These are phyloP conservation scores for Lyophyllum decastes DNA, from an alignment of 768 basidiomycete species.

Conservation along the genomic window DNA sequence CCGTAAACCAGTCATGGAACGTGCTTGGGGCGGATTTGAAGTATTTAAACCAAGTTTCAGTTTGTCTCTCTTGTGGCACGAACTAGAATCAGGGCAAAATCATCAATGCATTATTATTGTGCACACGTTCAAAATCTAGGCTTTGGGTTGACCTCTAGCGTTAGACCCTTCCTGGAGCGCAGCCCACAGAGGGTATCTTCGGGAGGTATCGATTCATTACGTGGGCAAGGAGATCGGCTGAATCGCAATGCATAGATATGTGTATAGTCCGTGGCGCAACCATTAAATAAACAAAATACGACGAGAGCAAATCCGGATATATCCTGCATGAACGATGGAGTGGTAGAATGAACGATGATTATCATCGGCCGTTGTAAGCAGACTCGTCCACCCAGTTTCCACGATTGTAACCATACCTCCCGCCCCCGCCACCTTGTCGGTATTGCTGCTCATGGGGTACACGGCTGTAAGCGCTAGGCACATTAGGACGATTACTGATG, in stretches of 20 bases:
- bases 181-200: not conserved
- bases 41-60: no score
- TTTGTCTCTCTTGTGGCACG: no score
- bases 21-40: no score
- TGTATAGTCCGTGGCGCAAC: not conserved
- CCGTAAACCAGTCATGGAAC: no score
- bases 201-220: not conserved
- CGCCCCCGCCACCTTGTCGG: not conserved
- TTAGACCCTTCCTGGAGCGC: not conserved
- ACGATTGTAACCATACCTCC: constrained; percentile 21
- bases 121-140: no score
- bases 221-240: not conserved
- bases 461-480: constrained; percentile 21
- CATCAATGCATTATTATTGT: no score
- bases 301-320: not conserved
- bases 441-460: constrained; percentile 26
- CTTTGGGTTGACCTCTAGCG: no score
- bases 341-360: not conserved
- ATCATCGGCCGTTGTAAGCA: constrained; percentile 38
- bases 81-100: no score
- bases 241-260: not conserved
- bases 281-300: not conserved
- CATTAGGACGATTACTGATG: not conserved
- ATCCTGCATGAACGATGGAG: not conserved
- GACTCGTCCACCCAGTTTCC: constrained; percentile 48